Evolutionary conservation across 371 early-diverging fungal species (phyloP).

Genomic region (Rhizomucor pusillus): DNA sequence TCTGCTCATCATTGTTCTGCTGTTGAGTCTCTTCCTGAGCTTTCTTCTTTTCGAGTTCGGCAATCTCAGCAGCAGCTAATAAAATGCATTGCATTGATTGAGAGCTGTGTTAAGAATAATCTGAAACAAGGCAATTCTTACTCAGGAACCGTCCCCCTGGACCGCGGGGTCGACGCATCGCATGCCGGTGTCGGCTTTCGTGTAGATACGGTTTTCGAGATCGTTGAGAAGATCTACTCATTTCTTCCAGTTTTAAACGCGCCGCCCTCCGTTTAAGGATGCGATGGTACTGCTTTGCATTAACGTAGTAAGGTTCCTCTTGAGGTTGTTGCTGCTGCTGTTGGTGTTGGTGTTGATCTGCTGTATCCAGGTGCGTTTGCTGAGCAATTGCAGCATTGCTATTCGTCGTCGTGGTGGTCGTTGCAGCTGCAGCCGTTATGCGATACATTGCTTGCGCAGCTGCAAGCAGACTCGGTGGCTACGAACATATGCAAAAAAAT

Average conservation of each 20-base stretch:
- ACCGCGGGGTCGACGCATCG: slow-evolving; percentile 96
- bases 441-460: too few relatives aligned
- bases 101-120: not conserved
- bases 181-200: slow-evolving; percentile 96
- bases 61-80: slow-evolving; percentile 55
- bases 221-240: slow-evolving; percentile 51
- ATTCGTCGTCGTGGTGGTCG: too few relatives aligned
- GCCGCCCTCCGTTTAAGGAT: slow-evolving; percentile 88
- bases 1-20: slow-evolving; percentile 8
- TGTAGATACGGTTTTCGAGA: slow-evolving; percentile 88
- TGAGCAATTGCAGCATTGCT: too few relatives aligned
- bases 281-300: slow-evolving; percentile 91
- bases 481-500: too few relatives aligned
- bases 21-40: not conserved
- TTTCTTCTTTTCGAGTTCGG: slow-evolving; percentile 42
- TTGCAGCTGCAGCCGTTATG: too few relatives aligned
- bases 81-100: not conserved
- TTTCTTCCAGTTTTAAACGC: slow-evolving; percentile 65
- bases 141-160: slow-evolving; percentile 89
- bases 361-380: not conserved
- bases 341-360: not conserved
- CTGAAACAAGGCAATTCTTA: slow-evolving; percentile 17
- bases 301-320: slow-evolving; percentile 87
- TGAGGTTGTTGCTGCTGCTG: slow-evolving; percentile 25
- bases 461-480: too few relatives aligned